These are phyloP conservation scores for Umbellularia californica DNA, from an alignment of 164 flowering plant genomes.

Conservation along the genomic window DNA sequence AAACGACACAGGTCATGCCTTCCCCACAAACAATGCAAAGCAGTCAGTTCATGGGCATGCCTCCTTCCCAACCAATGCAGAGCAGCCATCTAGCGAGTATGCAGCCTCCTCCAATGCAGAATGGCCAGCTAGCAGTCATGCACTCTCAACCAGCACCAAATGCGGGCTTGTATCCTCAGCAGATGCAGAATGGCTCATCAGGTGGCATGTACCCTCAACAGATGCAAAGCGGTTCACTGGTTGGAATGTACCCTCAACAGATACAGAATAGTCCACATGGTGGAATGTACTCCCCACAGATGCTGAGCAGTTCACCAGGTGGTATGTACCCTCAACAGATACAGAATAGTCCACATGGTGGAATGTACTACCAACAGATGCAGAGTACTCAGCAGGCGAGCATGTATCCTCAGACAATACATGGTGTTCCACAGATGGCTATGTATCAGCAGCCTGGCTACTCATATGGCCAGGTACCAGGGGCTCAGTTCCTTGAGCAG, in stretches of 20 bases:
- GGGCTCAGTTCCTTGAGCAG: constrained; percentile 24
- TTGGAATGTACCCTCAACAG: constrained; percentile 40
- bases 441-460: constrained; percentile 58
- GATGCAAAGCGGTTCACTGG: constrained; percentile 24
- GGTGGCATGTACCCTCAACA: constrained; percentile 44
- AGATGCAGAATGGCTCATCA: constrained; percentile 25
- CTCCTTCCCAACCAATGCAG: constrained; percentile 44
- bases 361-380: constrained; percentile 42
- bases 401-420: constrained; percentile 53
- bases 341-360: constrained; percentile 48
- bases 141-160: constrained; percentile 30
- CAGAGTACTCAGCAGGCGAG: constrained; percentile 33
- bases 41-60: constrained; percentile 4
- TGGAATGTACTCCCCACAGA: constrained; percentile 52
- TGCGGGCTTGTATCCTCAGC: constrained; percentile 34
- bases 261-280: constrained; percentile 40
- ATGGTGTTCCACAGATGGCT: constrained; percentile 22
- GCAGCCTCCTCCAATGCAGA: constrained; percentile 1
- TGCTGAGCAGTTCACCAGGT: constrained; percentile 37
- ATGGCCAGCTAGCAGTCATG: constrained; percentile 16
- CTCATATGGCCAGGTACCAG: constrained; percentile 45
- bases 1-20: neutral
- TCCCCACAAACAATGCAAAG: neutral
- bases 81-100: constrained; percentile 22
- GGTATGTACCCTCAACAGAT: constrained; percentile 50